phyloP scores from a whole-genome alignment of 1,139 yeast genomes.

The Candida sp. region DNA sequence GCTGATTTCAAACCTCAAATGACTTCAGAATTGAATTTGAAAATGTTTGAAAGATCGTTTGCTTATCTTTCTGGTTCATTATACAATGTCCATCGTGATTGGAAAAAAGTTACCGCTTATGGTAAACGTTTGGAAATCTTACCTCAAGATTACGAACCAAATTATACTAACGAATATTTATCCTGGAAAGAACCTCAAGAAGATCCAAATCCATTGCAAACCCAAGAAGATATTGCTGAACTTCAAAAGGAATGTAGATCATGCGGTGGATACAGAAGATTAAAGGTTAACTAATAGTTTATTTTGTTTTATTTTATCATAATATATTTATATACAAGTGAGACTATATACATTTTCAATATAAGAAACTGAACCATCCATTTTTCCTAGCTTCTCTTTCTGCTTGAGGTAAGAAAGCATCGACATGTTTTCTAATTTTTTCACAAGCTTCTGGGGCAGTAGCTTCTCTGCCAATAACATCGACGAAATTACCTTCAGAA shows the following conservation, averaged over 20 bases:
- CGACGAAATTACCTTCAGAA: constrained; percentile 92
- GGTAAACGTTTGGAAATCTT: constrained; percentile 53
- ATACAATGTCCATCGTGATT: constrained; percentile 54
- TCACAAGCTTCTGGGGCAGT: constrained; percentile 77
- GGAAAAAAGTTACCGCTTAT: constrained; percentile 54
- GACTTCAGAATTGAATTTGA: constrained; percentile 36
- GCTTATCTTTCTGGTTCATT: constrained; percentile 53
- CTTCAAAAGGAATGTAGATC: constrained; percentile 47
- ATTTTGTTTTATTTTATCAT: too few relatives aligned
- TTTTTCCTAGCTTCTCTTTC: constrained; percentile 59
- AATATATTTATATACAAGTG: not conserved
- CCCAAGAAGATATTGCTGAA: constrained; percentile 42
- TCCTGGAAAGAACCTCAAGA: constrained; percentile 50
- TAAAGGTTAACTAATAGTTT: constrained; percentile 18
- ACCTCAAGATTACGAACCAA: constrained; percentile 46
- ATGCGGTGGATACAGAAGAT: constrained; percentile 50
- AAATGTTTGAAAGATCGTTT: constrained; percentile 51
- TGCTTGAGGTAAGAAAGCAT: constrained; percentile 69
- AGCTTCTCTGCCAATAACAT: constrained; percentile 90
- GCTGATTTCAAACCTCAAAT: constrained; percentile 47
- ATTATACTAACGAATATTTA: constrained; percentile 50
- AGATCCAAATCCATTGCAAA: constrained; percentile 41
- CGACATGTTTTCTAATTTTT: constrained; percentile 72
- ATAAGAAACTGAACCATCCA: constrained; percentile 55
- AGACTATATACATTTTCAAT: constrained; percentile 16